A percentile compares a stretch with the other conserved stretches of the same genome.
These are phyloP conservation scores for Botrytis medusae DNA, from an alignment of 2,329 filamentous ascomycete species.

Conservation along the genomic window DNA sequence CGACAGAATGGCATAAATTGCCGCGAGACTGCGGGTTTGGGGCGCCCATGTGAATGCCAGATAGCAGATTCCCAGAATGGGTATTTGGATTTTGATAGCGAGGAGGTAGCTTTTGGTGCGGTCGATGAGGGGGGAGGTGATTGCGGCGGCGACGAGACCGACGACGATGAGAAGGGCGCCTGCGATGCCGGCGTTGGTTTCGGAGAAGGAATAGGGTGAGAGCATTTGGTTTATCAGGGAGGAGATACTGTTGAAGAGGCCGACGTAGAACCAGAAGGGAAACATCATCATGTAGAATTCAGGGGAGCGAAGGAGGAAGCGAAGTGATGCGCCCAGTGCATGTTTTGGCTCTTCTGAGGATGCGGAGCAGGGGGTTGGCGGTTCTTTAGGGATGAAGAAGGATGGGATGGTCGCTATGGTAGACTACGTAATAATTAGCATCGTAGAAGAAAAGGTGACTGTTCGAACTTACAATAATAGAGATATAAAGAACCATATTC, in stretches of 20 bases:
- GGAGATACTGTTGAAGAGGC: conserved; percentile 90
- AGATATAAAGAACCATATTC: conserved; percentile 78
- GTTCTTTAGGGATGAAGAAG: conserved; percentile 74
- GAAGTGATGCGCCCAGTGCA: conserved; percentile 50
- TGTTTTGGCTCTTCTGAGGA: conserved; percentile 57
- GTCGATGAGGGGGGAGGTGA: conserved; percentile 80
- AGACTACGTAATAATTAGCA: conserved; percentile 44
- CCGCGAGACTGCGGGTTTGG: conserved; percentile 52
- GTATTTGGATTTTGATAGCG: conserved; percentile 71
- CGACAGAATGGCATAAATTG: conserved; percentile 73
- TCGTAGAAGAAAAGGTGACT: neutral
- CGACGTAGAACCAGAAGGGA: conserved; percentile 83
- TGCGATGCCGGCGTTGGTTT: conserved; percentile 83
- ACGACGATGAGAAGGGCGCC: conserved; percentile 88
- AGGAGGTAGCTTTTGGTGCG: conserved; percentile 76
- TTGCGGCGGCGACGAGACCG: conserved; percentile 74
- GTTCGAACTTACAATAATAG: conserved; percentile 66
- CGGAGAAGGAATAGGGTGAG: conserved; percentile 77
- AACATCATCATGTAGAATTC: conserved; percentile 80
- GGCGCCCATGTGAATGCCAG: conserved; percentile 82
- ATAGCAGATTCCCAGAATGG: conserved; percentile 71
- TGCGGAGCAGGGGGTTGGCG: conserved; percentile 74
- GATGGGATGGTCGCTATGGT: conserved; percentile 69
- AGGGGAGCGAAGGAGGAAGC: conserved; percentile 56
- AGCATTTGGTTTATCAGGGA: conserved; percentile 89